Conservation (phyloP, 2,329 filamentous ascomycete species). For the Aspergillus terreus region DNA sequence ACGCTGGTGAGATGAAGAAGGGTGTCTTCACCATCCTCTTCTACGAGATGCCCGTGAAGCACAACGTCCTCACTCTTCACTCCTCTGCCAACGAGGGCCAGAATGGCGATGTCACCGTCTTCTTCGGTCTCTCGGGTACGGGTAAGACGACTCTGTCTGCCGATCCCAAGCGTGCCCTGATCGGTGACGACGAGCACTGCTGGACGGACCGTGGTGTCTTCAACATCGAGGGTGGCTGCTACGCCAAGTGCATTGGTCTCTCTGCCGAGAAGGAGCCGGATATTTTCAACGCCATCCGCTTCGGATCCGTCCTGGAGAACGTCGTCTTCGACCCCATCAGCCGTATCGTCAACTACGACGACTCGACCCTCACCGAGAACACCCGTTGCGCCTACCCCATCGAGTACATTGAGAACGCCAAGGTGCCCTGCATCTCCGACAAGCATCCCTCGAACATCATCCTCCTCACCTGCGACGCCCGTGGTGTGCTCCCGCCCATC, state of each 20-base stretch:
- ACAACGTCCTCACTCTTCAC: conserved; percentile 97
- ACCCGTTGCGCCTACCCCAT: conserved; percentile 98
- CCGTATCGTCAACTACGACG: conserved; percentile 91
- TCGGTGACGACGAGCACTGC: conserved; percentile 99
- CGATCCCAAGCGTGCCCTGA: conserved; percentile 91
- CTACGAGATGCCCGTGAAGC: conserved; percentile 99
- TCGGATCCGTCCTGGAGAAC: conserved; percentile 96
- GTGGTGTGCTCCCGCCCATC: conserved; percentile 94
- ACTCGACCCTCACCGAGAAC: conserved; percentile 93
- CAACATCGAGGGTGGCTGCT: conserved; percentile 99
- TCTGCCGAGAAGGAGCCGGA: conserved; percentile 99
- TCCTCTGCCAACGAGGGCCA: conserved; percentile 97
- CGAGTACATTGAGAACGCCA: conserved; percentile 98
- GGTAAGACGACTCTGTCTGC: conserved; percentile 98
- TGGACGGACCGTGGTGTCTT: conserved; percentile 96
- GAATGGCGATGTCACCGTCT: conserved; percentile 93
- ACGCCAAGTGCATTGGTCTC: conserved; percentile 97
- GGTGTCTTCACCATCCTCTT: conserved; percentile 98
- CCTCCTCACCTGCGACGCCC: conserved; percentile 94
- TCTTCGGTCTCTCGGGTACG: conserved; percentile 97
- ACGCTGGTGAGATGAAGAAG: conserved; percentile 97
- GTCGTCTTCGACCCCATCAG: conserved; percentile 93
- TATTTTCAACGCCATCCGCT: conserved; percentile 93
- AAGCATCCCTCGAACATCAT: conserved; percentile 96
- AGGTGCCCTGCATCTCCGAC: conserved; percentile 88